A percentile compares a stretch with the other conserved stretches of the same genome.
Conservation (phyloP, 1,139 yeast species). For the Hemisphaericaspora lyxosophila region DNA sequence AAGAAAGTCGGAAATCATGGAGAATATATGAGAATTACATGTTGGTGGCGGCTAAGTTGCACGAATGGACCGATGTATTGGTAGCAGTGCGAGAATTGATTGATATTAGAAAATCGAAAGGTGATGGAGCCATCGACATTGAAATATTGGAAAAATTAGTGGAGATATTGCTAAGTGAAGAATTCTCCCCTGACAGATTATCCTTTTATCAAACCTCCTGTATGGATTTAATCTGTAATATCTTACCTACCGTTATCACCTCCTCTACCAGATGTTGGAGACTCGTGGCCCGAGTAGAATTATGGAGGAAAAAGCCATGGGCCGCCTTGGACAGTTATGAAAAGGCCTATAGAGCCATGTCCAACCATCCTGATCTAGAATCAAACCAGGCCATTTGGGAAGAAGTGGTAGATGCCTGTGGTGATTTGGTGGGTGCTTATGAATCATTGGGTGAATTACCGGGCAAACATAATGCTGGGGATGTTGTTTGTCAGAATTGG, state of each 20-base stretch:
- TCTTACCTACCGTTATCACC: conserved; percentile 68
- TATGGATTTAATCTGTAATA: conserved; percentile 64
- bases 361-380: conserved; percentile 65
- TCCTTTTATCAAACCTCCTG: conserved; percentile 66
- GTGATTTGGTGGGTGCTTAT: conserved; percentile 82
- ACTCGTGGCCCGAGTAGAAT: conserved; percentile 75
- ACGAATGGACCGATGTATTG: conserved; percentile 86
- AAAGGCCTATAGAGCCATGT: conserved; percentile 75
- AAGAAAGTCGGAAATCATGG: conserved; percentile 75
- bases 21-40: conserved; percentile 87
- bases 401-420: conserved; percentile 76
- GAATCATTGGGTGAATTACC: conserved; percentile 83
- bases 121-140: conserved; percentile 71
- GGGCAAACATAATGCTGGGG: conserved; percentile 83
- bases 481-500: conserved; percentile 89
- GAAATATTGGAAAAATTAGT: conserved; percentile 75
- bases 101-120: conserved; percentile 49
- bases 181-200: conserved; percentile 46
- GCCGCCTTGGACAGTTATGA: conserved; percentile 81
- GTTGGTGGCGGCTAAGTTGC: conserved; percentile 74
- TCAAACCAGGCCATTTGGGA: conserved; percentile 68
- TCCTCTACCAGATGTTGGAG: conserved; percentile 80
- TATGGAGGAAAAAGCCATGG: conserved; percentile 91
- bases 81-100: conserved; percentile 64
- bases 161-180: conserved; percentile 57